Evolutionary conservation across 345 rosid species (phyloP), one percentile per base, ranked within the genome.

Genomic region (Durio zibethinus): DNA sequence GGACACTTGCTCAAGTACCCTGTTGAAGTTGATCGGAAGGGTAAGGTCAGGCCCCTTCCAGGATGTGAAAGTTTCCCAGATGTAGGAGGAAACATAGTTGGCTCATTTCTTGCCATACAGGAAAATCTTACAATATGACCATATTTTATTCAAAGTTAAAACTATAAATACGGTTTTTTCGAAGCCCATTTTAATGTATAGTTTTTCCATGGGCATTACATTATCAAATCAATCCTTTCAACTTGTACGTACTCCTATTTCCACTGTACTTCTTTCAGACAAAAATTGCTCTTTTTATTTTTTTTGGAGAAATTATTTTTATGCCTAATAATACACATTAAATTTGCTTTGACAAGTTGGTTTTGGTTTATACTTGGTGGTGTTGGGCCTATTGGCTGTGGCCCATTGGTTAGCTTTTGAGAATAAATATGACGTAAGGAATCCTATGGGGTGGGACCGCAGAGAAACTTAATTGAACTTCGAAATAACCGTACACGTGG

Each of bases 1-100:
- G 93, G 97, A 31, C 99, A 95, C 80, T 84, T 93, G 65, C 80
- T 95, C 45, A 95, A 90, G 82, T 95, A 95, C 82, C 99, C 98
- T 0, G 94, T 93, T 23, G 94, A 89, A 50, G 93, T 93, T 1
- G 97, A 92, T 79, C 80, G 77, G 21, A 93, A 84, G 77, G 99
- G 99, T 36, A 95, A 90, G 86, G 97, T 95, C 60, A 88, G 83
- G 80, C 88, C 99, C 16, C 86, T 90, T 65, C 85, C 90, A 0
- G 90, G 91, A 27, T 76, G 84, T 10, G 94, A 89, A 86, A 88
- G 79, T 71, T 95, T 95, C 88, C 98, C 96, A 0, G 99, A 95
- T 53, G 93, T 89, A 0, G 99, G 98, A 36, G 99, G 99, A 27
- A 89, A 83, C 80, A 90, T 95, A 43, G 78, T 78, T 2, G 99